Evolutionary conservation across 1,284 basidiomycete species (phyloP), one percentile per base, ranked within the genome.

Genomic region (Ceratobasidium sp.): DNA sequence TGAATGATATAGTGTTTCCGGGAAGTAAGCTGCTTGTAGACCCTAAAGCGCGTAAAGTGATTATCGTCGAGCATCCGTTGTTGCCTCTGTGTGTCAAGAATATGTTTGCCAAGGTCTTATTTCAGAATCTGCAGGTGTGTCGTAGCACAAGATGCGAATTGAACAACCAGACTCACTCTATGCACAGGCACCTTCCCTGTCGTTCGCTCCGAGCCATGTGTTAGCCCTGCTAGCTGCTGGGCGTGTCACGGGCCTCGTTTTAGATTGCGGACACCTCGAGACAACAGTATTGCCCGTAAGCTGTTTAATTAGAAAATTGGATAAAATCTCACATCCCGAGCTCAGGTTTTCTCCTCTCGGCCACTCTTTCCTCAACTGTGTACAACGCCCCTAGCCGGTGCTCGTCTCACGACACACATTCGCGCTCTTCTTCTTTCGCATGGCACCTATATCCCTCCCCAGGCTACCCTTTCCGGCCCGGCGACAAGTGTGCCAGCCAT

Each of bases 221-320:
- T 85, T 97, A 10, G 87, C 94, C 0, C 82, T 98, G 16, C 84
- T 97, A 71, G 90, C 95, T 0, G 88, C 90, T 1, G 97, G 97
- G 3, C 85, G 92, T 72, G 92, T 95, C 75, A 96, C 94, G 0
- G 97, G 96, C 0, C 86, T 99, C 6, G 96, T 98, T 0, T 84
- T 99, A 1, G 96, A 98, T 77, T 90, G 90, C 75, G 97, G 97
- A 0, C 90, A 96, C 79, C 85, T 97, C 1, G 96, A 99, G 80
- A 92, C 95, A 0, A 91, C 90, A 1, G 88, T 90, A 8, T 85
- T 97, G 48, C 95, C 97, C 0, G 96, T 97, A 77, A 71, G 92
- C n/a, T n/a, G 12, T 5, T 18, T 30, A 16, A 4, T n/a, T 83
- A 14, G 14, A 21, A 10, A 43, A 21, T 14, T n/a, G 34, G 18